Evolutionary conservation across 352 stramenopile genomes (phyloP).

Genomic region (Phytophthora megakarya): DNA sequence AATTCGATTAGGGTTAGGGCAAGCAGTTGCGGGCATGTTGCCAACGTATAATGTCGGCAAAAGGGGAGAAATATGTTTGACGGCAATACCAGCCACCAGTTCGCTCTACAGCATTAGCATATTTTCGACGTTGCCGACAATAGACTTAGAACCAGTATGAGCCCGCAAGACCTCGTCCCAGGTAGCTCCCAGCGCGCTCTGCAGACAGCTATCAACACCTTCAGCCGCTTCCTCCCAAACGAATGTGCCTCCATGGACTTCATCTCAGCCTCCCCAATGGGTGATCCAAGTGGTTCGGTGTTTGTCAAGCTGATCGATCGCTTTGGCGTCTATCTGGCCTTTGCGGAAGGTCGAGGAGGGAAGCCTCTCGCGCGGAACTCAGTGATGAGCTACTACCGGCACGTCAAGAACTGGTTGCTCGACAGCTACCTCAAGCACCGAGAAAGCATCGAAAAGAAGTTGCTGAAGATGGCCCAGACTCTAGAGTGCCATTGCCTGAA

Average conservation of each 20-base stretch:
- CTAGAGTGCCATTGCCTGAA: slow-evolving; percentile 25
- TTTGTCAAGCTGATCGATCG: slow-evolving; percentile 25
- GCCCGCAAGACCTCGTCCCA: slow-evolving; percentile 16
- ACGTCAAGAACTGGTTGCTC: slow-evolving; percentile 28
- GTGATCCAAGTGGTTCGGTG: background rate
- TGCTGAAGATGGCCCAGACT: too few relatives aligned
- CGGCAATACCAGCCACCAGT: too few relatives aligned
- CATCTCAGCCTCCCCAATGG: slow-evolving; percentile 8
- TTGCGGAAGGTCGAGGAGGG: background rate
- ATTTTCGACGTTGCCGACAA: slow-evolving; percentile 12
- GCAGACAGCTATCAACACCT: slow-evolving; percentile 15
- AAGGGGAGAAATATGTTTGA: too few relatives aligned
- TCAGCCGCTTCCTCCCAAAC: slow-evolving; percentile 19
- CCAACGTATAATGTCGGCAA: too few relatives aligned
- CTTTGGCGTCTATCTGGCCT: slow-evolving; percentile 15
- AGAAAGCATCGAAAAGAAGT: slow-evolving; percentile 11
- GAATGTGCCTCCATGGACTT: slow-evolving; percentile 28
- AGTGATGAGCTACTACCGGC: slow-evolving; percentile 23
- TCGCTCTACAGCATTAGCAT: too few relatives aligned
- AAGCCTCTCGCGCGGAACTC: slow-evolving; percentile 11
- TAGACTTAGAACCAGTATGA: slow-evolving; percentile 2
- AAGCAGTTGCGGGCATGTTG: too few relatives aligned
- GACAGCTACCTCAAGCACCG: slow-evolving; percentile 15
- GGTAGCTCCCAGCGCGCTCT: slow-evolving; percentile 1
- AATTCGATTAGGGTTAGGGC: too few relatives aligned